Evolutionary conservation across 83 land plant species (phyloP).

Genomic region (Thuja plicata): DNA sequence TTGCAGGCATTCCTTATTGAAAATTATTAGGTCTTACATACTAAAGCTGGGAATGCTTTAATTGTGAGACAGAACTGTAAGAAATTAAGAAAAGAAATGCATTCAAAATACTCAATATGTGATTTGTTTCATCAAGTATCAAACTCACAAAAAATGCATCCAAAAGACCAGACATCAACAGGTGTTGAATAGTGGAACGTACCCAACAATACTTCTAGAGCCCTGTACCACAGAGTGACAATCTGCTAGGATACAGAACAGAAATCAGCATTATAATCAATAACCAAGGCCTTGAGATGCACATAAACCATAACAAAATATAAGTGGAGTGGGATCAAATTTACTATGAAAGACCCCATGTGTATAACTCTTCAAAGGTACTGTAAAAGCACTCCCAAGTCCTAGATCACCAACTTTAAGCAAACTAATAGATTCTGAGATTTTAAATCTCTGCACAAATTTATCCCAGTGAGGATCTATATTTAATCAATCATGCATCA

Average conservation of each 20-base stretch:
- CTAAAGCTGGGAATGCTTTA: too few relatives aligned
- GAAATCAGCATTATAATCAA: neutral
- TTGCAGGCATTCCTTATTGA: neutral
- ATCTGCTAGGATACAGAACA: slow-evolving; percentile 39
- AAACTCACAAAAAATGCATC: slow-evolving; percentile 87
- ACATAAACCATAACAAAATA: neutral
- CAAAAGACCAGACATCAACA: slow-evolving; percentile 98
- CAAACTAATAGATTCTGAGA: slow-evolving; percentile 85
- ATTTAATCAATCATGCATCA: too few relatives aligned
- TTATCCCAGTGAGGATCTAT: neutral
- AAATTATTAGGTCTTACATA: neutral
- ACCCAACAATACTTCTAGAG: slow-evolving; percentile 92
- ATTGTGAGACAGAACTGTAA: neutral
- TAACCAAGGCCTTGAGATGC: slow-evolving; percentile 10
- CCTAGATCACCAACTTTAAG: too few relatives aligned
- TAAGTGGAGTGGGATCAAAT: neutral
- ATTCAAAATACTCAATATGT: neutral
- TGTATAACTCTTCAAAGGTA: slow-evolving; percentile 84
- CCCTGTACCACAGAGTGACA: slow-evolving; percentile 96
- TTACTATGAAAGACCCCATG: slow-evolving; percentile 58
- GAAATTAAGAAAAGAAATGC: neutral
- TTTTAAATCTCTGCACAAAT: slow-evolving; percentile 53
- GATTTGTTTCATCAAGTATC: neutral
- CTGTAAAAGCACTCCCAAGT: slow-evolving; percentile 78
- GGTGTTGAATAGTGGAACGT: slow-evolving; percentile 89